Evolutionary conservation across 2,329 filamentous ascomycete genomes (phyloP).

Genomic region (Lachnellula subtilissima): DNA sequence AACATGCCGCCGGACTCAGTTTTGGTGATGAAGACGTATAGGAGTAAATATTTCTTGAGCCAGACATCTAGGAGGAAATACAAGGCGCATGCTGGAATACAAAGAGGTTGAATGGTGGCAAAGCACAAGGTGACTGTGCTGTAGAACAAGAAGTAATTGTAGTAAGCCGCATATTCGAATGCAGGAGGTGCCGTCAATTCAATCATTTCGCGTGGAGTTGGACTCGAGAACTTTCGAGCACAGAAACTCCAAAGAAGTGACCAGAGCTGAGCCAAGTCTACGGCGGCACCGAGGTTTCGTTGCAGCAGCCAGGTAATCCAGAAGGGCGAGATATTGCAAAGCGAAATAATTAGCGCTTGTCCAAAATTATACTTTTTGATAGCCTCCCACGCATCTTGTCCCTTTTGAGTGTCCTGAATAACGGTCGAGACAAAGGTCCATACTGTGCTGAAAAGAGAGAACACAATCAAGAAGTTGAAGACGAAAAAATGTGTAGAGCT

Average conservation of each 20-base stretch:
- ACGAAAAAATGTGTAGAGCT: constrained; percentile 96
- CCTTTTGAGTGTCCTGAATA: constrained; percentile 49
- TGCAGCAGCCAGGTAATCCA: constrained; percentile 94
- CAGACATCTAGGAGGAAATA: constrained; percentile 86
- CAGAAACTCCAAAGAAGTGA: constrained; percentile 81
- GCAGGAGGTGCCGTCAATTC: constrained; percentile 86
- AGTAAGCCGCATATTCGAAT: constrained; percentile 95
- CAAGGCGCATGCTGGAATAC: constrained; percentile 77
- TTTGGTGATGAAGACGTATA: constrained; percentile 96
- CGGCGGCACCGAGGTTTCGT: constrained; percentile 86
- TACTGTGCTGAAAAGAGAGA: constrained; percentile 82
- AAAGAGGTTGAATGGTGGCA: constrained; percentile 77
- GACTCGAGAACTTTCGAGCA: constrained; percentile 75
- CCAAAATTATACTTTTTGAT: constrained; percentile 62
- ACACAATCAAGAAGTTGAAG: constrained; percentile 93
- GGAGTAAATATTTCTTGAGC: constrained; percentile 89
- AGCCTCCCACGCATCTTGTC: constrained; percentile 62
- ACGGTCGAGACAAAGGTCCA: constrained; percentile 70
- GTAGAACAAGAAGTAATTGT: constrained; percentile 97
- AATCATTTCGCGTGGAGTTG: constrained; percentile 86
- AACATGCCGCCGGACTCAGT: constrained; percentile 91
- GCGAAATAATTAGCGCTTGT: constrained; percentile 59
- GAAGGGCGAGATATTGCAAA: constrained; percentile 81
- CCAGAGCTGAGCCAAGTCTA: constrained; percentile 87
- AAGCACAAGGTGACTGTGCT: constrained; percentile 84